These are phyloP conservation scores for Auricularia heimuer DNA, from an alignment of 768 basidiomycete genomes.

Conservation along the genomic window DNA sequence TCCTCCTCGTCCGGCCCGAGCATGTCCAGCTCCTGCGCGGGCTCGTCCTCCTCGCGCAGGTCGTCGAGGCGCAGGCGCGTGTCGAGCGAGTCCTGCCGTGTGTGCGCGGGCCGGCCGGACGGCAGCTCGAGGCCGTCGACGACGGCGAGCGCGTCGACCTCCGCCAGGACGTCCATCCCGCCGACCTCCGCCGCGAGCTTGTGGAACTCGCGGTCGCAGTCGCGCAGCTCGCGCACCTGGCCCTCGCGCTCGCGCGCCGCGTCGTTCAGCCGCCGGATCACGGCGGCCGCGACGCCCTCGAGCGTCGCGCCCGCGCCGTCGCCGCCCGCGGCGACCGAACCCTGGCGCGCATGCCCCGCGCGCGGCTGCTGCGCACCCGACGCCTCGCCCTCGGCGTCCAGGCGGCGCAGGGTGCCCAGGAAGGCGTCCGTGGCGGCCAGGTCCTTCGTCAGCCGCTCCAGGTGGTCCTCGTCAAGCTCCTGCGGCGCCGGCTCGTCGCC, in stretches of 20 bases:
- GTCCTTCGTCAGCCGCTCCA: constrained; percentile 63
- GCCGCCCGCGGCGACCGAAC: constrained; percentile 11
- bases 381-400: constrained; percentile 43
- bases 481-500: constrained; percentile 17
- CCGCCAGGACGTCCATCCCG: constrained; percentile 60
- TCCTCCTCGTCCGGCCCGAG: constrained; percentile 40
- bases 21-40: constrained; percentile 39
- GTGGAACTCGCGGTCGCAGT: constrained; percentile 70
- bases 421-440: constrained; percentile 72
- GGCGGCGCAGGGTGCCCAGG: constrained; percentile 55
- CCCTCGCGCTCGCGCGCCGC: constrained; percentile 66
- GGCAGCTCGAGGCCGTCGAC: constrained; percentile 29
- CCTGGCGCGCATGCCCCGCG: constrained; percentile 11
- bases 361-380: constrained; percentile 26
- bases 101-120: constrained; percentile 14
- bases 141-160: constrained; percentile 51
- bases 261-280: constrained; percentile 70
- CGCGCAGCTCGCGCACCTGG: constrained; percentile 69
- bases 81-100: background rate
- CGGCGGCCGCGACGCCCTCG: constrained; percentile 62
- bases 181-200: constrained; percentile 70
- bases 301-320: constrained; percentile 26
- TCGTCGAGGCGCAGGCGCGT: background rate
- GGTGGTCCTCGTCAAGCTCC: constrained; percentile 44
- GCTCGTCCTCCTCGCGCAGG: constrained; percentile 14